These are phyloP conservation scores for Diplodia intermedia DNA, from an alignment of 2,329 filamentous ascomycete species.

Conservation along the genomic window DNA sequence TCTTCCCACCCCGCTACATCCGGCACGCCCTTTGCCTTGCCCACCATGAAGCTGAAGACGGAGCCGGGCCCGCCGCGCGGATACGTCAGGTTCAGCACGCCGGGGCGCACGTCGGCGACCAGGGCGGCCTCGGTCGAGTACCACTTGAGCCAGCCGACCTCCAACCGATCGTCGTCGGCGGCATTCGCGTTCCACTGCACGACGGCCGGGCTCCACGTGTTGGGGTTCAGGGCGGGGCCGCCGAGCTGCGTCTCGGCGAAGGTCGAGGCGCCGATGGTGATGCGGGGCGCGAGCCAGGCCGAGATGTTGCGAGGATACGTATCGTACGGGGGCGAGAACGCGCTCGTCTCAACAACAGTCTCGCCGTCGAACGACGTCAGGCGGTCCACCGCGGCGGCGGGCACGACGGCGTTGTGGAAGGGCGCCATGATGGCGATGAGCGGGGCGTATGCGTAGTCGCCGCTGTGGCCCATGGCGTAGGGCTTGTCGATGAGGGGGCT, in stretches of 20 bases:
- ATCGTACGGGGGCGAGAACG: slow-evolving; percentile 67
- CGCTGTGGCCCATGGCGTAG: slow-evolving; percentile 64
- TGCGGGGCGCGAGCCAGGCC: slow-evolving; percentile 62
- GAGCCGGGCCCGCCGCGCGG: slow-evolving; percentile 59
- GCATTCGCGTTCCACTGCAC: slow-evolving; percentile 63
- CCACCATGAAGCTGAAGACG: slow-evolving; percentile 60
- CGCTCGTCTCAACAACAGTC: slow-evolving; percentile 59
- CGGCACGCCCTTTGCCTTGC: slow-evolving; percentile 53
- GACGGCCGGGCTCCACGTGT: slow-evolving; percentile 65
- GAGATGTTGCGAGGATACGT: slow-evolving; percentile 64
- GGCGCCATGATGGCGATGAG: slow-evolving; percentile 62
- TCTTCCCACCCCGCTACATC: slow-evolving; percentile 58
- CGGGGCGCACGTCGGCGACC: slow-evolving; percentile 48
- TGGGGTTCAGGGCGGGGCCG: slow-evolving; percentile 59
- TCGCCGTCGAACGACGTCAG: slow-evolving; percentile 61
- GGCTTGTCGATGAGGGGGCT: slow-evolving; percentile 43
- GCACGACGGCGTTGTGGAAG: slow-evolving; percentile 58
- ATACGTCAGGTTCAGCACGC: slow-evolving; percentile 60
- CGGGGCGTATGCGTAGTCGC: slow-evolving; percentile 65
- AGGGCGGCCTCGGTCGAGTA: slow-evolving; percentile 53
- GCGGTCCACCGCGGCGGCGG: slow-evolving; percentile 46
- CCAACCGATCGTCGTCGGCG: slow-evolving; percentile 45
- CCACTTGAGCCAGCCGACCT: slow-evolving; percentile 40
- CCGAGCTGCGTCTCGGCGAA: slow-evolving; percentile 64
- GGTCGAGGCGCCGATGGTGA: slow-evolving; percentile 67